Evolutionary conservation across 2,329 filamentous ascomycete species (phyloP), one percentile per base, ranked within the genome.

Genomic region (Akanthomyces dipterigenus): DNA sequence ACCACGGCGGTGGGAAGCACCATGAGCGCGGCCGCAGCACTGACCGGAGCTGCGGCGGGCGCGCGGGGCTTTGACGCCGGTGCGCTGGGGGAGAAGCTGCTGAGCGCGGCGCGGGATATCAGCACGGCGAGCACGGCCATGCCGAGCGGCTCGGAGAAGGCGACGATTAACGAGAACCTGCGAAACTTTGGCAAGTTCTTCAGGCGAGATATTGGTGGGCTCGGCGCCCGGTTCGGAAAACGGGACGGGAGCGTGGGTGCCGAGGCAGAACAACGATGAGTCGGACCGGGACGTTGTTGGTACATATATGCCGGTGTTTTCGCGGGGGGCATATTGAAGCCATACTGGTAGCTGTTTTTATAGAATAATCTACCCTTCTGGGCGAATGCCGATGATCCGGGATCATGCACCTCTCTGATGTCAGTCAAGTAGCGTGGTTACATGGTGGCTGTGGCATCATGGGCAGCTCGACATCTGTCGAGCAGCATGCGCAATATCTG

Each of bases 161-260:
- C 84, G 8, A 91, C 89, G 57, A 84, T 97, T 65, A 96, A 97
- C 71, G 93, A 96, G 75, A 97, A 97, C 74, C 73, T 98, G 75
- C 93, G 91, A 77, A 96, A 91, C 72, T 90, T 99, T 75, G 93
- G 93, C 26, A 97, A 96, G 76, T 97, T 98, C 77, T 98, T 98
- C 78, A 87, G 89, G 64, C 81, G 93, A 65, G 93, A 97, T 77
- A 87, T 93, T 65, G 89, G 90, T 34, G 85, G 87, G 2, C 82
- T 93, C 65, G 88, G 89, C 2, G 85, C 84, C 12, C 78, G 89
- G 65, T 93, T 93, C 72, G 89, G 89, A 51, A 87, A 84, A 75
- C 75, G 83, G 56, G 81, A 83, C 61, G 75, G 75, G 1, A 79
- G 77, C 56, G 64, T 73, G 1, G 67, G 65, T 36, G 68, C 66